Base-by-base conservation (phyloP, 1,139 yeast species). In the Yamadazyma dushanensis region DNA sequence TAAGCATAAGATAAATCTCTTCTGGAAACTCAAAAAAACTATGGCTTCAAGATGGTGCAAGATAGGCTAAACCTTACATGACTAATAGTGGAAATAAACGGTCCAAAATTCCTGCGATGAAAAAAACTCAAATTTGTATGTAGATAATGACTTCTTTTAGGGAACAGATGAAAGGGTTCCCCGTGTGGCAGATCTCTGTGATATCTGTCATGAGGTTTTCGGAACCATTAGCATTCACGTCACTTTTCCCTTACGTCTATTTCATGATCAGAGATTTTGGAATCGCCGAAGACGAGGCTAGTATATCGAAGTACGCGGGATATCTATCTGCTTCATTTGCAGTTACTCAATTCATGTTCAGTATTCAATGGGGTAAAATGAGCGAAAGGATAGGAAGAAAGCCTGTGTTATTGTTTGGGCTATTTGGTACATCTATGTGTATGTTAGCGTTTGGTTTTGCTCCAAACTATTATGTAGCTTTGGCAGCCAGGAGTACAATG, bases 201-300 rank as follows among this genome's bases (percentile, higher is more conserved):
- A 41, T 66, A 2, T 64, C 74, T 26, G 43, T 69, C 13, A 69
- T 77, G 40, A 59, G 84, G 35, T 65, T 79, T 34, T 67, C 79
- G 8, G 86, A 80, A 50, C 85, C 86, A 1, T 66, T 80, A 22
- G 75, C 84, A 2, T 78, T 79, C 59, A 76, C 84, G 2, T 78
- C 83, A 3, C 52, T 78, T 22, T 78, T 80, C 53, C 85, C 86
- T 3, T 80, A 80, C 50, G 70, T 80, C 17, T 80, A 75, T 53
- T 80, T 77, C 54, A 76, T 80, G 81, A 78, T 80, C 22, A 58
- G 76, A 48, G 78, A 76, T 42, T 78, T 78, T 46, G 70, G 74
- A 5, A 62, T 77, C 19, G 72, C 78, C 2, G 65, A 69, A 21
- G 69, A 70, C 15, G 75, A 77, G 39, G 69, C 74, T 8, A 73